These are phyloP conservation scores for Wickerhamomyces sydowiorum DNA, from an alignment of 805 yeast species.

Conservation along the genomic window DNA sequence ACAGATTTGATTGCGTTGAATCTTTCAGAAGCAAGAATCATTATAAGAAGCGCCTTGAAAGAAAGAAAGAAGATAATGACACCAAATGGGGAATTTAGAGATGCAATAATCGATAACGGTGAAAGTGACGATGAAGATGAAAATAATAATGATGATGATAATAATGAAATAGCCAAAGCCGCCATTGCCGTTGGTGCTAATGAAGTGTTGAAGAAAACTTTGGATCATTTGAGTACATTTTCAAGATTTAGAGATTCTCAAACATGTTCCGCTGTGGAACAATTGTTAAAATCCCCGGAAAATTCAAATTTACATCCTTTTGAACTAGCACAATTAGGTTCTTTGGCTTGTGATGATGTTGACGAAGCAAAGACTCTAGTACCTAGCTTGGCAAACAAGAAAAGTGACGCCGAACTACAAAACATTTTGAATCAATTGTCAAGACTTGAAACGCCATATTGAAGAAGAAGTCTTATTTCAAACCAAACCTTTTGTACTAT, in stretches of 20 bases:
- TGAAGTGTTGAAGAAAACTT: conserved; percentile 86
- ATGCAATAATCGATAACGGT: conserved; percentile 22
- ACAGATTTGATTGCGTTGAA: conserved; percentile 80
- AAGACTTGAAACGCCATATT: conserved; percentile 45
- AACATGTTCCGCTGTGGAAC: conserved; percentile 91
- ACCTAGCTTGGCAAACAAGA: conserved; percentile 79
- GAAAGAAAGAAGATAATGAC: conserved; percentile 59
- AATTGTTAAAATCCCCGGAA: conserved; percentile 68
- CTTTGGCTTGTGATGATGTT: conserved; percentile 90
- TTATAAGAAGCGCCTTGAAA: conserved; percentile 84
- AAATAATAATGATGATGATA: conserved; percentile 24
- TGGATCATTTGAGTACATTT: conserved; percentile 79
- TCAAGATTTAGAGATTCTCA: conserved; percentile 89
- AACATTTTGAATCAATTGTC: conserved; percentile 83
- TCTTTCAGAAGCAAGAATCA: conserved; percentile 81
- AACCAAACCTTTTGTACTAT: background rate
- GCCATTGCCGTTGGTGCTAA: conserved; percentile 69
- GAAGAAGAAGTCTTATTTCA: background rate
- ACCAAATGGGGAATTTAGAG: conserved; percentile 30
- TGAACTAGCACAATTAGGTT: conserved; percentile 85
- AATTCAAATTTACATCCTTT: conserved; percentile 84
- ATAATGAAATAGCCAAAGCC: conserved; percentile 30
- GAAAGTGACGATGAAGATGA: conserved; percentile 24
- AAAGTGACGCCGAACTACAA: conserved; percentile 81
- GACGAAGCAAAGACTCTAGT: conserved; percentile 94